Evolutionary conservation across 2,329 filamentous ascomycete genomes (phyloP).

Genomic region (Monilinia fructicola): DNA sequence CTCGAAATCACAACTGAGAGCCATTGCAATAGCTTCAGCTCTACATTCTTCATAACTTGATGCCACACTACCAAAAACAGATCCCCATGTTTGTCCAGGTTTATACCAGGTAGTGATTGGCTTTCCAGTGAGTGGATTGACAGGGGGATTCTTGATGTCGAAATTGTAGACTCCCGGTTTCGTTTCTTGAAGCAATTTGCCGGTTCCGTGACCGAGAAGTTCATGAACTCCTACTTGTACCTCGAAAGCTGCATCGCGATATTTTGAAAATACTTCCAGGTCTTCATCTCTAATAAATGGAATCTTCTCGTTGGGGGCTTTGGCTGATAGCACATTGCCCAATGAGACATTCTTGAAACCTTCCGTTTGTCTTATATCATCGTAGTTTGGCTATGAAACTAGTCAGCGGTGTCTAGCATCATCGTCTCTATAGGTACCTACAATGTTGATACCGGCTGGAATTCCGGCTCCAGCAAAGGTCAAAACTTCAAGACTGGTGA

Average conservation of each 20-base stretch:
- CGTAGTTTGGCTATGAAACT: conserved; percentile 58
- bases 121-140: conserved; percentile 75
- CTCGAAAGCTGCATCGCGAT: conserved; percentile 86
- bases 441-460: conserved; percentile 65
- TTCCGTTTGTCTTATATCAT: conserved; percentile 75
- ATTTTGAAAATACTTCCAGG: conserved; percentile 74
- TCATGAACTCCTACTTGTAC: conserved; percentile 96
- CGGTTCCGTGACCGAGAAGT: conserved; percentile 83
- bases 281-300: conserved; percentile 84
- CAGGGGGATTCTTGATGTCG: conserved; percentile 74
- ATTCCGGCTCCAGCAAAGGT: conserved; percentile 70
- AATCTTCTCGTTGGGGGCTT: conserved; percentile 87
- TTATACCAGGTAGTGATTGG: conserved; percentile 88
- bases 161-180: conserved; percentile 83
- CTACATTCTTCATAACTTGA: conserved; percentile 93
- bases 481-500: conserved; percentile 89
- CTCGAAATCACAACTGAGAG: conserved; percentile 80
- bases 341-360: conserved; percentile 94
- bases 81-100: conserved; percentile 91
- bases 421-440: not conserved
- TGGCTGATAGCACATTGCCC: conserved; percentile 88
- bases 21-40: conserved; percentile 92
- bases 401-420: not conserved
- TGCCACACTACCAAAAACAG: conserved; percentile 83
- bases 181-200: conserved; percentile 90